These are phyloP conservation scores for Scheffersomyces cryptocercus DNA, from an alignment of 1,139 yeast genomes.

Conservation along the genomic window DNA sequence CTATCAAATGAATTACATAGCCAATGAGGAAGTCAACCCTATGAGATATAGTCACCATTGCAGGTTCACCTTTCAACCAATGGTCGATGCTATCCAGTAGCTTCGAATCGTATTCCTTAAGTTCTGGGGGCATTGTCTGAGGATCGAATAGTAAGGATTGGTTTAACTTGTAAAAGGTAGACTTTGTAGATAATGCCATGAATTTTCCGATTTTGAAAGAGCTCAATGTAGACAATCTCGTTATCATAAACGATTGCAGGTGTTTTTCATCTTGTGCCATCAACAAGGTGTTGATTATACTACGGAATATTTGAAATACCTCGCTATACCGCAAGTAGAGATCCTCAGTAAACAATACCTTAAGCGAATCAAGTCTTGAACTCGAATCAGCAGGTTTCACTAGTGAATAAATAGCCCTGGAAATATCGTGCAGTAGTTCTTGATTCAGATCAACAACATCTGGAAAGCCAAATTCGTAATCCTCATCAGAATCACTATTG, in stretches of 20 bases:
- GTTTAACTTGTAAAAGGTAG: conserved; percentile 36
- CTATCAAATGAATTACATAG: conserved; percentile 34
- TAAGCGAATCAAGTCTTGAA: conserved; percentile 27
- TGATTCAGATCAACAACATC: no score
- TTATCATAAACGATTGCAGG: conserved; percentile 3
- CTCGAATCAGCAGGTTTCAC: conserved; percentile 11
- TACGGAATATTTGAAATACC: conserved; percentile 30
- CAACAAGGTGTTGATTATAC: conserved; percentile 20
- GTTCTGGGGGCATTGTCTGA: conserved; percentile 24
- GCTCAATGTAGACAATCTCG: conserved; percentile 29
- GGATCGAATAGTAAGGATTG: conserved; percentile 36
- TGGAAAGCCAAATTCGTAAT: no score
- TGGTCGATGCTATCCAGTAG: conserved; percentile 37
- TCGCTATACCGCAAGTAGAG: conserved; percentile 31
- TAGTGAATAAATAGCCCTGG: no score
- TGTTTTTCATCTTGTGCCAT: background rate
- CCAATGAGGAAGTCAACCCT: conserved; percentile 31
- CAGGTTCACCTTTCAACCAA: conserved; percentile 40
- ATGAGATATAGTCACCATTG: conserved; percentile 18
- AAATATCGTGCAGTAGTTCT: no score
- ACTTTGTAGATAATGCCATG: conserved; percentile 33
- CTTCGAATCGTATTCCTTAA: conserved; percentile 19
- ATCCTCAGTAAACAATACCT: conserved; percentile 27
- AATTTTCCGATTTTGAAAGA: conserved; percentile 34
- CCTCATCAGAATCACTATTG: no score